Conservation (phyloP, 108 stramenopile genomes). For the Nitzschia sp. region DNA sequence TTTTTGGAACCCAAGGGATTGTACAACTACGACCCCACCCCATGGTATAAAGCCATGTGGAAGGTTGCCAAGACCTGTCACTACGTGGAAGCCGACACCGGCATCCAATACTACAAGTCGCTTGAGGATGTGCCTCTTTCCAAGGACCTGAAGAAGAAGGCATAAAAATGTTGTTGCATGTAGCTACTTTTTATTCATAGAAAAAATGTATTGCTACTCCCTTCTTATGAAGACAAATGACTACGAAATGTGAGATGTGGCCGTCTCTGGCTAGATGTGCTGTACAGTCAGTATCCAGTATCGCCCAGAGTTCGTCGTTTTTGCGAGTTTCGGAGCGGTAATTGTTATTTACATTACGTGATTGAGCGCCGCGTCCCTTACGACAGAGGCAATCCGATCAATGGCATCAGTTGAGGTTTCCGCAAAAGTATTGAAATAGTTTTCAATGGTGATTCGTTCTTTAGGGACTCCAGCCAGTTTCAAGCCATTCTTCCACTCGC, state of each 20-base stretch:
- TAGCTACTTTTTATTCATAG: no score
- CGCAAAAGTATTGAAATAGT: slow-evolving; percentile 49
- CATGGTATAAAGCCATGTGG: slow-evolving; percentile 88
- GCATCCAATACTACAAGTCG: slow-evolving; percentile 90
- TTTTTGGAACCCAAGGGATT: slow-evolving; percentile 84
- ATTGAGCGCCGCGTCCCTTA: background rate
- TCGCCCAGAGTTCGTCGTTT: no score
- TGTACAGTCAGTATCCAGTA: no score
- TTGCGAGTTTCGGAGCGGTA: no score
- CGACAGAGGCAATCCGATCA: background rate
- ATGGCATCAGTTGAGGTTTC: slow-evolving; percentile 3
- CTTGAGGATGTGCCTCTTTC: slow-evolving; percentile 79
- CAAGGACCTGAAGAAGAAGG: slow-evolving; percentile 44
- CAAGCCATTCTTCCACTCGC: slow-evolving; percentile 46
- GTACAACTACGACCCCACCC: slow-evolving; percentile 95
- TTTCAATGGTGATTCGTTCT: slow-evolving; percentile 42
- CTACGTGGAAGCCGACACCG: slow-evolving; percentile 79
- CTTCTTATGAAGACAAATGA: no score
- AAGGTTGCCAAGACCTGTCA: slow-evolving; percentile 86
- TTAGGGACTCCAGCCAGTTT: slow-evolving; percentile 42
- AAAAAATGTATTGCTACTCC: no score
- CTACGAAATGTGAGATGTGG: no score
- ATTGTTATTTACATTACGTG: background rate
- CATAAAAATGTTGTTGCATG: no score
- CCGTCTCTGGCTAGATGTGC: no score